Base-by-base conservation (phyloP, 1,284 basidiomycete genomes). In the Fomitopsis betulina region DNA sequence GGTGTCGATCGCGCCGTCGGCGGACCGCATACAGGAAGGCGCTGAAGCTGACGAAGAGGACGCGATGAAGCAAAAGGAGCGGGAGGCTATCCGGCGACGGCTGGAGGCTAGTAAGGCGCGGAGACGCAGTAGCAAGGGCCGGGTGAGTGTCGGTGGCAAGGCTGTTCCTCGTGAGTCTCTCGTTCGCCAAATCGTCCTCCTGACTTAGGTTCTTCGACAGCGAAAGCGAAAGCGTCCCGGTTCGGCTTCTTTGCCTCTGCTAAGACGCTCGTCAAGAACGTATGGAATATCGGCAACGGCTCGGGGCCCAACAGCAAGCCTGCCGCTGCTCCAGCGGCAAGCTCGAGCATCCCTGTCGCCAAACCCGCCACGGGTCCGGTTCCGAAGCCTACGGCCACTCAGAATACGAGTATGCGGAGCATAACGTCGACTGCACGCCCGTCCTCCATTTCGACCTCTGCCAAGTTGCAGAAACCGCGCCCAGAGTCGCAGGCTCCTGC, bases 41-140 rank as follows among this genome's bases (percentile, higher is more conserved):
- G 40, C 55, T 27, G 59, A 68, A 25, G 54, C 58, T 19, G 60
- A 63, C 57, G 67, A 71, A 32, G 75, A 76, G 49, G 75, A 76
- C 60, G 73, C 72, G 62, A 73, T 72, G 62, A 68, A 68, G 58
- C 60, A 62, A 62, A 82, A 73, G 60, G 85, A 88, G 67, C 76
- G 77, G 39, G 84, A 86, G 53, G 83, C 80, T 0, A 78, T 86
- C 39, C 79, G 80, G 59, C 79, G 81, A 60, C 84, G 81, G 70
- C 72, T 91, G 5, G 86, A 89, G 56, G 71, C 77, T 13, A 86
- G 79, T 64, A 84, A 82, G 60, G 84, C 85, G 21, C 77, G 80
- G 65, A 75, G 89, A 62, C 75, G 86, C 65, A 91, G 89, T 63
- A 88, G 86, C 64, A 79, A 75, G 58, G 82, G 77, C 5, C 67